phyloP scores from a whole-genome alignment of 768 basidiomycete genomes.

The Boletus tomentosulus region DNA sequence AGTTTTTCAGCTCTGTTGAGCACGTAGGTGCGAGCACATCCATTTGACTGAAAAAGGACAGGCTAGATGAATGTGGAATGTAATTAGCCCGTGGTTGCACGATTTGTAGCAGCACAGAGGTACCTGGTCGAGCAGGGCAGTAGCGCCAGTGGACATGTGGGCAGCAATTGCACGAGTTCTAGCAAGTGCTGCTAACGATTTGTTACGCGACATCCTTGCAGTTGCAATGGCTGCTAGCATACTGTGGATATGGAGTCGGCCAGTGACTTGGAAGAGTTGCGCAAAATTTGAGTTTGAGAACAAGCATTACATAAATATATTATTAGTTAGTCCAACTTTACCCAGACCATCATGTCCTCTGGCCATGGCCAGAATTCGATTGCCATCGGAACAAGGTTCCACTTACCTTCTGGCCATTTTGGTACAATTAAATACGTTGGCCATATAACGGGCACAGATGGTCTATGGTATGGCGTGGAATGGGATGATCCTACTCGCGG shows the following conservation, averaged over 20 bases:
- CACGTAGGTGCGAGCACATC: conserved; percentile 60
- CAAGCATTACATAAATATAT: conserved; percentile 13
- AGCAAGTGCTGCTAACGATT: conserved; percentile 22
- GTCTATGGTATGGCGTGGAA: conserved; percentile 92
- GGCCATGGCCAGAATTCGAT: conserved; percentile 7
- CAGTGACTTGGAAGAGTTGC: background rate
- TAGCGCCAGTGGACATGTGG: conserved; percentile 31
- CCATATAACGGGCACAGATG: conserved; percentile 54
- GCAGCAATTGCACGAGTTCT: conserved; percentile 31
- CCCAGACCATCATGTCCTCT: conserved; percentile 6
- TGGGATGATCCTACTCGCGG: conserved; percentile 88
- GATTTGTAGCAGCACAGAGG: background rate
- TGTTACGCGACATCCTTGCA: conserved; percentile 29
- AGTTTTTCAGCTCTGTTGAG: conserved; percentile 78
- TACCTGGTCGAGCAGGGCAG: conserved; percentile 25
- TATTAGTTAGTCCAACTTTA: too few relatives aligned
- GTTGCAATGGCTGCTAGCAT: conserved; percentile 26
- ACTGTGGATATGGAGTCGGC: conserved; percentile 6
- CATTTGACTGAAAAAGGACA: conserved; percentile 67
- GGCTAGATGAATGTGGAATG: conserved; percentile 31
- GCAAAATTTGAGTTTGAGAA: conserved; percentile 10
- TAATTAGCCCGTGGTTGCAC: background rate
- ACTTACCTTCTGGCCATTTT: conserved; percentile 41
- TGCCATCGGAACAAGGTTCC: conserved; percentile 53
- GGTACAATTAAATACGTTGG: conserved; percentile 76